Evolutionary conservation across 306 rosid genomes (phyloP), one percentile per base, ranked within the genome.

Genomic region (Cercis canadensis): DNA sequence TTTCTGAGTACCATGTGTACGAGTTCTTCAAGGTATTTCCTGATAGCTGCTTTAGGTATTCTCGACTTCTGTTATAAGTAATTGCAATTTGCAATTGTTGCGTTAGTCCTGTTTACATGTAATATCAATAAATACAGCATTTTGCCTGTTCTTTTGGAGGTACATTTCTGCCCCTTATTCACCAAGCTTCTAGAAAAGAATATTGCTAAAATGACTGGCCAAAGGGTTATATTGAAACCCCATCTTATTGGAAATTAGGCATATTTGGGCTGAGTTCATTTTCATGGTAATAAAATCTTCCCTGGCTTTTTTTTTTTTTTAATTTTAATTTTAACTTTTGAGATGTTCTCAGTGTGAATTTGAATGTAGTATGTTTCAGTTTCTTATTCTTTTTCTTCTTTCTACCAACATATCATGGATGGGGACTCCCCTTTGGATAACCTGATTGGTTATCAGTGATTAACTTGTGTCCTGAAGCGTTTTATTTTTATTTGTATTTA

Each of bases 21-120:
- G 98, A 93, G 81, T 93, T 93, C 87, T 90, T 73, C 83, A 93
- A 83, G 98, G 98, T 93, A 88, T 65, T 51, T 24, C 69, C n/a
- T 76, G 62, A 16, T 62, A 54, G 29, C 57, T 55, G 52, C 46
- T 78, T 60, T 67, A 12, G 24, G 29, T 39, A 49, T 47, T 78
- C 33, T 41, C 4, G 43, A 29, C 55, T 65, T 74, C 53, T 43
- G 37, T 64, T 37, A 63, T 49, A 33, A 12, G 69, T 46, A 52
- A 36, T 65, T 57, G 44, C 54, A 50, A 47, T 56, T 24, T 67
- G 34, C 9, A 34, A 24, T 34, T 57, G 54, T 37, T 67, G 29
- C n/a, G n/a, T n/a, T n/a, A n/a, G n/a, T 24, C 29, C 51, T 16
- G 9, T 46, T 33, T 44, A 31, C 33, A 40, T 50, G 21, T 60